Percentiles rank a stretch among this genome's conserved stretches.
phyloP scores from a whole-genome alignment of 2,329 filamentous ascomycete genomes.

The Aspergillus sp. region DNA sequence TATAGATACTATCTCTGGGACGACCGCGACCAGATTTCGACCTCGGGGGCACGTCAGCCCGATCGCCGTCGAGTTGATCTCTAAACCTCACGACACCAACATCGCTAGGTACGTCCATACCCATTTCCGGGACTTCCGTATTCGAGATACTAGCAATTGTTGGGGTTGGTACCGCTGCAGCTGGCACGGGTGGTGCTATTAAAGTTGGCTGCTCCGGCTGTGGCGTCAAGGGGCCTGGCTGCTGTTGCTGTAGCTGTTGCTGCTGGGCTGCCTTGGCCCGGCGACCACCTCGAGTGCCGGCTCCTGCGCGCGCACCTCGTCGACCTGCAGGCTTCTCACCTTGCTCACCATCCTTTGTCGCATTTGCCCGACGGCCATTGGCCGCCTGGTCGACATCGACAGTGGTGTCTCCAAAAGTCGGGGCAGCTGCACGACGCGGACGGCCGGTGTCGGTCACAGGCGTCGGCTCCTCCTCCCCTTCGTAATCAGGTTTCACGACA shows the following conservation, averaged over 20 bases:
- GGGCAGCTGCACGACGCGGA: constrained; percentile 50
- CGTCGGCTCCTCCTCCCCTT: constrained; percentile 44
- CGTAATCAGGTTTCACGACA: constrained; percentile 43
- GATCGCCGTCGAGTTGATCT: constrained; percentile 30
- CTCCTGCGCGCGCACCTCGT: constrained; percentile 34
- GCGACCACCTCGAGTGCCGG: constrained; percentile 35
- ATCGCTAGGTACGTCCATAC: constrained; percentile 20
- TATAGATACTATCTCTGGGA: constrained; percentile 34
- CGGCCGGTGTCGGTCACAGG: constrained; percentile 52
- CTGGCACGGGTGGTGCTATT: constrained; percentile 21
- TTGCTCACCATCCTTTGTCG: constrained; percentile 35
- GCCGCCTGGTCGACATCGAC: constrained; percentile 30
- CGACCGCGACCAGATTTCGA: constrained; percentile 30
- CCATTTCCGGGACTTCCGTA: constrained; percentile 23
- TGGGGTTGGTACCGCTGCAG: constrained; percentile 13
- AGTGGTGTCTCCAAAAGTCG: constrained; percentile 46
- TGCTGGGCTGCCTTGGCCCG: constrained; percentile 34
- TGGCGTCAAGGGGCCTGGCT: constrained; percentile 12
- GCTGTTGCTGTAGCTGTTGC: constrained; percentile 22
- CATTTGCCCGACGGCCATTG: constrained; percentile 34
- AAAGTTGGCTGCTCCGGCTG: constrained; percentile 19
- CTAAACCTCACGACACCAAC: constrained; percentile 21
- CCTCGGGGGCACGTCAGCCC: constrained; percentile 22
- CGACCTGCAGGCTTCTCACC: constrained; percentile 35
- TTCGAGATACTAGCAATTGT: constrained; percentile 25